Evolutionary conservation across 768 basidiomycete genomes (phyloP).

Genomic region (Rhizopogon roseolus): DNA sequence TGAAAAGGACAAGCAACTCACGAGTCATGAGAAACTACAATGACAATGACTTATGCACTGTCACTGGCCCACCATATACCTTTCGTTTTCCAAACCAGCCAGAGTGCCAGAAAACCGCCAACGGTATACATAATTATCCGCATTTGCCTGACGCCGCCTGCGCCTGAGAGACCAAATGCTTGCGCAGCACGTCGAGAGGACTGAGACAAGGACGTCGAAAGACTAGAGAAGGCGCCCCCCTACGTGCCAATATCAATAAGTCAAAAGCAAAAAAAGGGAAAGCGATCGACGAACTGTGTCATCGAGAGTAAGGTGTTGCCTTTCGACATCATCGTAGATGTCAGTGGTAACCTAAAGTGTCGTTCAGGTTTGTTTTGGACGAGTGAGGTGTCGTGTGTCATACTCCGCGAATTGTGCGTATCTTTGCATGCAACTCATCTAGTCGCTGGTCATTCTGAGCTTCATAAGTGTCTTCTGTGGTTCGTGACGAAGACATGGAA

Average conservation of each 20-base stretch:
- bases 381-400: slow-evolving; percentile 11
- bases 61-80: slow-evolving; percentile 38
- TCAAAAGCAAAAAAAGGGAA: not conserved
- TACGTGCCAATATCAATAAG: slow-evolving; percentile 18
- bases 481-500: slow-evolving; percentile 34
- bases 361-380: not conserved
- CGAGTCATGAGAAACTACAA: not conserved
- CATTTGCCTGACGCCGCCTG: slow-evolving; percentile 64
- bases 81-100: slow-evolving; percentile 49
- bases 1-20: not conserved
- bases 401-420: slow-evolving; percentile 78
- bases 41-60: not conserved
- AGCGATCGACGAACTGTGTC: slow-evolving; percentile 52
- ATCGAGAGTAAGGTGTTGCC: slow-evolving; percentile 76
- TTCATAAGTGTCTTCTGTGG: slow-evolving; percentile 73
- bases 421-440: slow-evolving; percentile 81
- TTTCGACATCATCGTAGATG: slow-evolving; percentile 79
- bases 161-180: slow-evolving; percentile 61
- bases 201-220: slow-evolving; percentile 57
- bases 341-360: slow-evolving; percentile 72
- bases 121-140: slow-evolving; percentile 62
- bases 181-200: slow-evolving; percentile 67
- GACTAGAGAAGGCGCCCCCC: slow-evolving; percentile 64
- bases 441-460: slow-evolving; percentile 80
- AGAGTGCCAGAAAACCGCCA: slow-evolving; percentile 47